A percentile compares a stretch with the other conserved stretches of the same genome.
Evolutionary conservation across 208 protist genomes (phyloP).

Genomic region (Acanthamoeba healyi): DNA sequence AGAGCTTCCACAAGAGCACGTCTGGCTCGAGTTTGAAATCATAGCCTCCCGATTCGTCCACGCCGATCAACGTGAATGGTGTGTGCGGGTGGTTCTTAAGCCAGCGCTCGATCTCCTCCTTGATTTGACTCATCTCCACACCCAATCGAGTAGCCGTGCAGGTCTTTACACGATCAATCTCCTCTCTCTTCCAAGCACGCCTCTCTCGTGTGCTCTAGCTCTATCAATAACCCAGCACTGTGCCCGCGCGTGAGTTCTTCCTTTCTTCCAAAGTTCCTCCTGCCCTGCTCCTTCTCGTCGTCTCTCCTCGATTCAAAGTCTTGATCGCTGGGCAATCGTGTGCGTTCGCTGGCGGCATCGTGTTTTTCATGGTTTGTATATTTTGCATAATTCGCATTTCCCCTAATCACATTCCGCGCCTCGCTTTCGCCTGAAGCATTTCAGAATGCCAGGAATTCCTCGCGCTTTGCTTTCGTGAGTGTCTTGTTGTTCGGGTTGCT

Average conservation of each 20-base stretch:
- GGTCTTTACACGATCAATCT: no score
- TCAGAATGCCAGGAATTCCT: background rate
- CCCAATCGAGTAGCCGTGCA: no score
- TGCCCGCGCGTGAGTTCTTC: background rate
- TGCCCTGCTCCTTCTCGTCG: background rate
- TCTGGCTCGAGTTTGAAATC: conserved; percentile 20
- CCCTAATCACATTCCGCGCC: background rate
- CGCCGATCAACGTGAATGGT: background rate
- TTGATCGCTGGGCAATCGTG: background rate
- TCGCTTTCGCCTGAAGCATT: no score
- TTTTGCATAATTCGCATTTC: background rate
- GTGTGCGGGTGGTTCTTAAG: conserved; percentile 30
- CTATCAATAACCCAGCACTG: no score
- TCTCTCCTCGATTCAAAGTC: background rate
- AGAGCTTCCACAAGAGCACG: conserved; percentile 60
- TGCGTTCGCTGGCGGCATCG: background rate
- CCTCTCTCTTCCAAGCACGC: background rate
- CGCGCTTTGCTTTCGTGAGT: background rate
- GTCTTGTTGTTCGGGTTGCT: no score
- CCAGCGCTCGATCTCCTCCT: conserved; percentile 71
- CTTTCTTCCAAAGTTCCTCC: background rate
- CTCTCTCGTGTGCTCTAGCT: no score
- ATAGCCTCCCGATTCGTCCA: background rate
- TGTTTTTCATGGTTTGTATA: background rate
- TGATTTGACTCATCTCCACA: background rate